Conservation (phyloP, 768 basidiomycete genomes). For the Pholiota molesta region DNA sequence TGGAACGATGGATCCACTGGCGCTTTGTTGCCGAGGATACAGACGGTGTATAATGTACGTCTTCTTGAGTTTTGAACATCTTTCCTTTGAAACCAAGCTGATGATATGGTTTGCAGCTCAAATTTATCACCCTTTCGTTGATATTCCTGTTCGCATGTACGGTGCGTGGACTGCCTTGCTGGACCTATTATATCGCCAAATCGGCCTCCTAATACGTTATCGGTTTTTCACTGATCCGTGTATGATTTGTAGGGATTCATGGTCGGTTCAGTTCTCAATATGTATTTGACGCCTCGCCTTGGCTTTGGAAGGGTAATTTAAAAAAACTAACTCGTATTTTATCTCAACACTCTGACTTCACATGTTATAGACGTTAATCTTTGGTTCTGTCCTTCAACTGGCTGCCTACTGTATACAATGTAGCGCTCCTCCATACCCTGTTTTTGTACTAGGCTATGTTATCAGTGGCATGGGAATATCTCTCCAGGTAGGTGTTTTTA, state of each 20-base stretch:
- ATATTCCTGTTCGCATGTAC: slow-evolving; percentile 52
- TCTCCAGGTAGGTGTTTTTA: slow-evolving; percentile 16
- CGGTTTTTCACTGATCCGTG: too few relatives aligned
- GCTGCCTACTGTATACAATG: slow-evolving; percentile 55
- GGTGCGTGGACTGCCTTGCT: slow-evolving; percentile 25
- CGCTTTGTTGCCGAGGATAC: slow-evolving; percentile 74
- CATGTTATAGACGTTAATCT: not conserved
- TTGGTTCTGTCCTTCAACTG: slow-evolving; percentile 55
- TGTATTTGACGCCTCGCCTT: slow-evolving; percentile 34
- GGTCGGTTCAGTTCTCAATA: slow-evolving; percentile 38
- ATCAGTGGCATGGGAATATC: slow-evolving; percentile 46
- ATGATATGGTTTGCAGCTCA: slow-evolving; percentile 36
- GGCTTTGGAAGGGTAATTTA: slow-evolving; percentile 41
- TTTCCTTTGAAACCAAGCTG: not conserved
- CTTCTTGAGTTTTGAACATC: not conserved
- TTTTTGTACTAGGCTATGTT: slow-evolving; percentile 49
- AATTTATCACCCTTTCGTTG: slow-evolving; percentile 59
- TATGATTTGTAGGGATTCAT: slow-evolving; percentile 35
- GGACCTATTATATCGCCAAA: too few relatives aligned
- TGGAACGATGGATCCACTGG: slow-evolving; percentile 83
- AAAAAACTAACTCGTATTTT: not conserved
- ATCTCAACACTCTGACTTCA: not conserved
- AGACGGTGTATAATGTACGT: slow-evolving; percentile 53
- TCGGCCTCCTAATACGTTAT: not conserved
- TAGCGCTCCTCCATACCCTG: slow-evolving; percentile 62